Conservation (phyloP, 441 rosid genomes). For the Gossypium davidsonii region DNA sequence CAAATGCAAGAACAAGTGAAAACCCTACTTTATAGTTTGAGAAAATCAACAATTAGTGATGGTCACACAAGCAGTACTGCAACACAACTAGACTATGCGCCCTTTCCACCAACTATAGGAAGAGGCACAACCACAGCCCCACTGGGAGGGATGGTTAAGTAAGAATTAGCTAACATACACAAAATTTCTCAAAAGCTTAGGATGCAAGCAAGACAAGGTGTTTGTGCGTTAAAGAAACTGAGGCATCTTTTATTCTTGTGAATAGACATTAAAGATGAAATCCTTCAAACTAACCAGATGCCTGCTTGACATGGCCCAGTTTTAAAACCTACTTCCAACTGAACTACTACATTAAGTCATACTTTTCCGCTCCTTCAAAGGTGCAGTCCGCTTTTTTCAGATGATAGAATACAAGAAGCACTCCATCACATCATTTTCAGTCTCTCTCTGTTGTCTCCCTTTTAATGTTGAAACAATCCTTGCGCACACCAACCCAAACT, state of each 20-base stretch:
- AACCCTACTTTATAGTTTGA: neutral
- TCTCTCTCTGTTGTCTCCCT: neutral
- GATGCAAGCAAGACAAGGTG: neutral
- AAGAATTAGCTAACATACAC: neutral
- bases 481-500: neutral
- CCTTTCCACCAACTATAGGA: neutral
- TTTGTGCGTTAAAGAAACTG: neutral
- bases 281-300: neutral
- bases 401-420: neutral
- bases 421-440: neutral
- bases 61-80: neutral
- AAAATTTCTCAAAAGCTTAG: neutral
- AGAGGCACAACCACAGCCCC: neutral
- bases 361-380: neutral
- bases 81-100: neutral
- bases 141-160: neutral
- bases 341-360: neutral
- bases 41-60: neutral
- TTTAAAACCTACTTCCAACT: neutral
- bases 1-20: neutral
- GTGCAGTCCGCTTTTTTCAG: neutral
- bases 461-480: neutral
- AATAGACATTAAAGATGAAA: neutral
- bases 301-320: neutral
- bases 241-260: neutral